These are phyloP conservation scores for Pezicula neosporulosa DNA, from an alignment of 2,329 filamentous ascomycete genomes.

Conservation along the genomic window DNA sequence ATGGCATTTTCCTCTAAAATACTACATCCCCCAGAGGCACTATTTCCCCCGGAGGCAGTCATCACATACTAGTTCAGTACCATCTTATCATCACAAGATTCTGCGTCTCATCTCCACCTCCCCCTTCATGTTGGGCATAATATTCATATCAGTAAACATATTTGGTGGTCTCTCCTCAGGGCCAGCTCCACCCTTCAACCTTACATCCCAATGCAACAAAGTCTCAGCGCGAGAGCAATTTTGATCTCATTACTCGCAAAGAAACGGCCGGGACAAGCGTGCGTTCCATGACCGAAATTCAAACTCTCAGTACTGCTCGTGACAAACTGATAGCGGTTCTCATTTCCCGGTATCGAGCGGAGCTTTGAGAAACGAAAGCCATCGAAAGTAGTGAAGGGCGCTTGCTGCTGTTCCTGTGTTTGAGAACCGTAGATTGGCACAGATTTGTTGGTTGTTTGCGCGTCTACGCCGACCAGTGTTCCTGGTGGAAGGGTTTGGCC, in stretches of 20 bases:
- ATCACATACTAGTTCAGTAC: too few relatives aligned
- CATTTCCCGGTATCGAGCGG: conserved; percentile 4
- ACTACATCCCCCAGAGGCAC: too few relatives aligned
- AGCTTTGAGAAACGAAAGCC: conserved; percentile 9
- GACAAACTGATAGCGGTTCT: conserved; percentile 8
- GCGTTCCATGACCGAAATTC: conserved; percentile 34
- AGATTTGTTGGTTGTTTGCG: not conserved
- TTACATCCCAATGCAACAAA: conserved; percentile 27
- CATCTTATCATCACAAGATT: not conserved
- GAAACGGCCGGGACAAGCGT: conserved; percentile 38
- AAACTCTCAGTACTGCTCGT: conserved; percentile 22
- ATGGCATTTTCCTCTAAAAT: too few relatives aligned
- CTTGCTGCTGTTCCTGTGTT: not conserved
- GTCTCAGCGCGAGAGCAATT: conserved; percentile 24
- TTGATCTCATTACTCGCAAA: conserved; percentile 34
- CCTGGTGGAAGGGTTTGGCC: not conserved
- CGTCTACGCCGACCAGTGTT: not conserved
- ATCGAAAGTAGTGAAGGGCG: not conserved
- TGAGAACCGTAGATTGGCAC: not conserved
- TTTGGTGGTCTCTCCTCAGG: not conserved
- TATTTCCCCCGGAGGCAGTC: too few relatives aligned
- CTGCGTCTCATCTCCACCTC: not conserved
- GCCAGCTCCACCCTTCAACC: not conserved
- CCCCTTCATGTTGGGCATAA: not conserved
- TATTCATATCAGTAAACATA: not conserved